phyloP scores from a whole-genome alignment of 163 green algal species.

The Chloroidium sp. region DNA sequence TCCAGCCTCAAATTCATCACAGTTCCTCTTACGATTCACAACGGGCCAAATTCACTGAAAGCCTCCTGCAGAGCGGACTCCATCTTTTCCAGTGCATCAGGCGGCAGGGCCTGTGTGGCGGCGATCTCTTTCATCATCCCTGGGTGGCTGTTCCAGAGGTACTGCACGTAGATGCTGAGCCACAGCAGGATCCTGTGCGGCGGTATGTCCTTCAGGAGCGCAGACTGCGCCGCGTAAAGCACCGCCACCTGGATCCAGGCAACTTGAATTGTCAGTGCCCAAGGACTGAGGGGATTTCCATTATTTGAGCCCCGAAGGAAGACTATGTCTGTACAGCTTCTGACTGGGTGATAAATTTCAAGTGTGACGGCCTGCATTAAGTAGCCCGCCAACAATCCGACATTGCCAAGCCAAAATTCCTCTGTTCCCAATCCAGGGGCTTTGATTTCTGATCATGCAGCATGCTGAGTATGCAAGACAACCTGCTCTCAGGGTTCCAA shows the following conservation, averaged over 20 bases:
- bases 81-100: slow-evolving; percentile 24
- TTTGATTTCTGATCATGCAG: no score
- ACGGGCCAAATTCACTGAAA: neutral
- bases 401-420: slow-evolving; percentile 6
- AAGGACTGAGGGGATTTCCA: slow-evolving; percentile 1
- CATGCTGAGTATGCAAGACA: no score
- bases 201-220: slow-evolving; percentile 32
- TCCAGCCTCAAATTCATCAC: no score
- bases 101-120: slow-evolving; percentile 31
- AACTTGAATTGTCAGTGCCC: no score
- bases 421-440: neutral
- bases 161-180: slow-evolving; percentile 13
- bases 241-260: slow-evolving; percentile 34
- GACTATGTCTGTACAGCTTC: no score
- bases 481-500: no score
- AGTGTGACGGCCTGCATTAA: slow-evolving; percentile 3
- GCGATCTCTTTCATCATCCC: slow-evolving; percentile 35
- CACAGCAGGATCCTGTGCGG: slow-evolving; percentile 15
- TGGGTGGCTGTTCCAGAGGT: slow-evolving; percentile 10
- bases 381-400: slow-evolving; percentile 2
- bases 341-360: no score
- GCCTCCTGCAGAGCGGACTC: neutral
- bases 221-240: slow-evolving; percentile 47
- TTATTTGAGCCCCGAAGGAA: neutral
- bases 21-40: no score